Percentiles rank a stretch among this genome's conserved stretches.
phyloP scores from a whole-genome alignment of 148 eudicot species.

The Rhododendron kiyosumense region DNA sequence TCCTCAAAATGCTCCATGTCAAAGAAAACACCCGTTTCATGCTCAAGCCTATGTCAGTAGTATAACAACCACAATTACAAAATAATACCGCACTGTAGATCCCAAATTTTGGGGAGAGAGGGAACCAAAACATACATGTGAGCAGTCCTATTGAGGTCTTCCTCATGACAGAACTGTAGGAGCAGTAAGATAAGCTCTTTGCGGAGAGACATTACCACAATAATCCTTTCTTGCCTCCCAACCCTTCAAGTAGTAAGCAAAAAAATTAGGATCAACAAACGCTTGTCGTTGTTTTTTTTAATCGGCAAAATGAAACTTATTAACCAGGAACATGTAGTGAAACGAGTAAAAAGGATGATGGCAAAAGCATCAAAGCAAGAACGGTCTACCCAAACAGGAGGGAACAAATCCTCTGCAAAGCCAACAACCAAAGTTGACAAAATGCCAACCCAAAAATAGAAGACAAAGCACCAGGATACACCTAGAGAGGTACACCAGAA shows the following conservation, averaged over 20 bases:
- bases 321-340: too few species aligned
- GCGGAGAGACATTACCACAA: not conserved
- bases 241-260: not conserved
- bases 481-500: too few species aligned
- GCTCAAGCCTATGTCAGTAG: slow-evolving; percentile 20
- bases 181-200: slow-evolving; percentile 15
- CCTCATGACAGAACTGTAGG: slow-evolving; percentile 33
- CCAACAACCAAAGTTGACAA: too few species aligned
- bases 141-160: too few species aligned
- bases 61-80: not conserved
- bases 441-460: too few species aligned
- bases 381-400: too few species aligned
- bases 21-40: slow-evolving; percentile 17
- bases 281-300: not conserved
- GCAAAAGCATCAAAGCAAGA: too few species aligned
- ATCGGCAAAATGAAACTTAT: too few species aligned
- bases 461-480: too few species aligned
- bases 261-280: not conserved
- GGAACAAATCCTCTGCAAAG: too few species aligned
- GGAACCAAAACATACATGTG: not conserved
- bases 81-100: not conserved
- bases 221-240: slow-evolving; percentile 4
- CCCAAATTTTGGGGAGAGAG: not conserved
- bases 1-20: slow-evolving; percentile 19
- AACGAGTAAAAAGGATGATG: too few species aligned